These are phyloP conservation scores for Pyrenula massariospora DNA, from an alignment of 495 filamentous ascomycete species.

Conservation along the genomic window DNA sequence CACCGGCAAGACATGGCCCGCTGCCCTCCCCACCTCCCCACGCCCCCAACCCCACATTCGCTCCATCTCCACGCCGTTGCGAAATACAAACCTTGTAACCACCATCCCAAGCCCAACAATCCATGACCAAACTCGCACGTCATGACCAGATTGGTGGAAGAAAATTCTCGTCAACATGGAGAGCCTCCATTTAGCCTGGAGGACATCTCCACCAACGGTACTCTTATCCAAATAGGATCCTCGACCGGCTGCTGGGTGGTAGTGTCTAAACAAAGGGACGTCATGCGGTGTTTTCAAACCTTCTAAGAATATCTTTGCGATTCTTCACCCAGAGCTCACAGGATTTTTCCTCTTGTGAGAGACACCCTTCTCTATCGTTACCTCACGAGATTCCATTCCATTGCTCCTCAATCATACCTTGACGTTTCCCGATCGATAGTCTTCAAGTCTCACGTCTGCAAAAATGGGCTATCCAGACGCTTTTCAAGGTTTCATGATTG, in stretches of 20 bases:
- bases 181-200: background rate
- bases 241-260: background rate
- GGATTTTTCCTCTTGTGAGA: background rate
- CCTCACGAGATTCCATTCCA: background rate
- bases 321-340: background rate
- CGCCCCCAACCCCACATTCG: too few relatives aligned
- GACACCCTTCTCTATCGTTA: background rate
- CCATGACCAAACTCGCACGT: background rate
- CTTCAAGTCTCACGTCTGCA: background rate
- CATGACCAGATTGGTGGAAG: background rate
- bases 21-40: too few relatives aligned
- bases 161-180: background rate
- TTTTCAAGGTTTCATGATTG: conserved; percentile 63
- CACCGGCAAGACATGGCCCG: too few relatives aligned
- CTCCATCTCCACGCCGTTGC: too few relatives aligned
- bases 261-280: background rate
- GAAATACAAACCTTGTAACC: too few relatives aligned
- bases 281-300: background rate
- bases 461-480: conserved; percentile 70
- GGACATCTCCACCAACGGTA: background rate
- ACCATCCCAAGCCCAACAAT: too few relatives aligned
- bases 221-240: background rate
- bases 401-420: too few relatives aligned
- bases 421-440: too few relatives aligned
- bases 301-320: too few relatives aligned